Evolutionary conservation across 2,329 filamentous ascomycete genomes (phyloP), one percentile per base, ranked within the genome.

Genomic region (Venturia oleaginea): DNA sequence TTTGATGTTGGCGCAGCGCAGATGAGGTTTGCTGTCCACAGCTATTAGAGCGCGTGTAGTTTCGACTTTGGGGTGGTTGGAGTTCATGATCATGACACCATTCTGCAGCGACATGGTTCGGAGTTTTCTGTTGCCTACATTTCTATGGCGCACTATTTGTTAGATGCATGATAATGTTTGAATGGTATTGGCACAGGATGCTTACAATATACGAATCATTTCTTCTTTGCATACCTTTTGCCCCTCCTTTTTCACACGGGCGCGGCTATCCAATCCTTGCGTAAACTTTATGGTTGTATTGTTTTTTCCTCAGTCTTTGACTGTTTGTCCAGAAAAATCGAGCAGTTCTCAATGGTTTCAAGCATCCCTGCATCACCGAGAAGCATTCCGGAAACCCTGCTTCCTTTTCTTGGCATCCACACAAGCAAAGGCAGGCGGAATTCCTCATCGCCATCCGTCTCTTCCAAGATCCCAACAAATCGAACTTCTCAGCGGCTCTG

Each of bases 1-100:
- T 82, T 80, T 70, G 81, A 83, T 72, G 74, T 82, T 65, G 79
- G 78, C 13, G 76, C 73, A 24, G 72, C 72, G 55, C 72, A 78
- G 70, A 76, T 82, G 77, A 70, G 76, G n/a, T 81, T 82, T 68
- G 76, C 79, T 24, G 69, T 66, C 5, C 66, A 67, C 57, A 60
- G 30, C 30, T 65, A 65, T 64, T 65, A 65, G 43, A 43, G 27
- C 7, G 48, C 5, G 27, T 3, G 27, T 6, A 2, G 24, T 11
- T 4, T 11, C 10, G 15, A 5, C 7, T 22, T 30, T 22, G 13
- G 24, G 4, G n/a, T 37, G 34, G 24, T 54, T 54, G 10, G 48
- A 54, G 24, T 54, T 27, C 24, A 8, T 24, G 7, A n/a, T 6
- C 10, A 24, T 46, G 43, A 27, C 27, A 5, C 5, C 7, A 51